Evolutionary conservation across 2,329 filamentous ascomycete species (phyloP).

Genomic region (Colletotrichum scovillei): DNA sequence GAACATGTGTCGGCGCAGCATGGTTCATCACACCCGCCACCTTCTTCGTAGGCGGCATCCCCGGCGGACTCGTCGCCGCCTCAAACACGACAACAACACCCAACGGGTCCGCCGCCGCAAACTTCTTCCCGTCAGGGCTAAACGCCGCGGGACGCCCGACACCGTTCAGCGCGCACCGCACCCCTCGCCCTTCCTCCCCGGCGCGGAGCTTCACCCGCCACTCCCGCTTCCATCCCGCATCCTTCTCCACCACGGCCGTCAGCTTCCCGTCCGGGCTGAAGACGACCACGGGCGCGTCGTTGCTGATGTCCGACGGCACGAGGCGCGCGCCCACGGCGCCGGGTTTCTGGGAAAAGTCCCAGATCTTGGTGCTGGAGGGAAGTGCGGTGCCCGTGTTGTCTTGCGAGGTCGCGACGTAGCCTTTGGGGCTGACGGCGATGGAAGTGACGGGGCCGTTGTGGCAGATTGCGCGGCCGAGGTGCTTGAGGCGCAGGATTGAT

Average conservation of each 20-base stretch:
- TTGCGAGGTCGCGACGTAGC: conserved; percentile 12
- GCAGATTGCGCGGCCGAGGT: not conserved
- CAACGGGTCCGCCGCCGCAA: conserved; percentile 16
- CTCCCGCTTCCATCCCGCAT: not conserved
- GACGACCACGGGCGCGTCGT: not conserved
- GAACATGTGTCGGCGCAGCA: conserved; percentile 51
- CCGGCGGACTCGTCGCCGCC: not conserved
- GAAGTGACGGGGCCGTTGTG: not conserved
- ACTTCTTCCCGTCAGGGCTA: conserved; percentile 1
- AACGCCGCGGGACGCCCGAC: conserved; percentile 11
- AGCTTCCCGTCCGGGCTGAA: conserved; percentile 20
- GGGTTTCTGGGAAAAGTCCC: conserved; percentile 7
- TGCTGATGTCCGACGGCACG: conserved; percentile 3
- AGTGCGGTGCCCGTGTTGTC: conserved; percentile 2
- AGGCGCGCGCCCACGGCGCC: not conserved
- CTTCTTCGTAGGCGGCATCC: conserved; percentile 26
- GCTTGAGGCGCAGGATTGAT: conserved; percentile 10
- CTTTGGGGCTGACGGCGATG: conserved; percentile 13
- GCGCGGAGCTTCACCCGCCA: conserved; percentile 8
- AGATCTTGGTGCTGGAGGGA: conserved; percentile 5
- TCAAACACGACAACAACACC: conserved; percentile 14
- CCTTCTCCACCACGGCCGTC: not conserved
- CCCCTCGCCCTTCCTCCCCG: conserved; percentile 2
- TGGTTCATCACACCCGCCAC: conserved; percentile 49
- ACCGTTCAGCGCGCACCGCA: not conserved